Base-by-base conservation (phyloP, 306 rosid genomes). In the Quercus suber region DNA sequence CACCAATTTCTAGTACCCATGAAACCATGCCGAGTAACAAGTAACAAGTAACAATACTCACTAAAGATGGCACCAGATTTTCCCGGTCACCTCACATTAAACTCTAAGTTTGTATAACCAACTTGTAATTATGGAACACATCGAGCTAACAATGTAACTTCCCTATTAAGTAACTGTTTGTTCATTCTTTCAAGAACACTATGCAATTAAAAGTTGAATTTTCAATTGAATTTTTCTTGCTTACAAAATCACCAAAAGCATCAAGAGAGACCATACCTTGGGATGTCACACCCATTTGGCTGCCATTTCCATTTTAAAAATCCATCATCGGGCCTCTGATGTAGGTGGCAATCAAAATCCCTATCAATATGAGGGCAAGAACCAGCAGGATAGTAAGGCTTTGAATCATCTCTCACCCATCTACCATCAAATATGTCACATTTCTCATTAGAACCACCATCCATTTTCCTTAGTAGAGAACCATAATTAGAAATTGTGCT, bases 231-330 rank as follows among this genome's bases (percentile, higher is more conserved):
- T 55, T 30, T 72, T 59, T 35, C 73, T 78, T 13, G 18, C 75
- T 31, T 27, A 55, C 25, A 37, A 37, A 52, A 19, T 23, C 17
- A 21, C 18, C 63, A 69, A 52, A 30, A 19, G 21, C 4, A 55
- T 20, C 14, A 15, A 21, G 19, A 45, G 37, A 56, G 64, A 59
- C 3, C 64, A 69, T 86, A 95, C 99, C 96, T 91, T 71, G 98
- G 99, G 69, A 95, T 87, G 61, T 89, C 83, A 80, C 99, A 95
- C 31, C 83, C 89, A 78, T 88, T 84, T 21, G 99, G 99, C 87
- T 89, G 91, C 99, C 98, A 95, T 87, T 67, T 95, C 99, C 99
- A 95, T 73, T 89, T 93, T 20, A 88, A 82, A 85, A 85, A 95
- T 6, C 77, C 96, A 4, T 73, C 51, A 69, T 95, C 99, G 28